Percentiles rank a stretch among this genome's conserved stretches.
Conservation (phyloP, 768 basidiomycete species). For the Termitomyces sp. region DNA sequence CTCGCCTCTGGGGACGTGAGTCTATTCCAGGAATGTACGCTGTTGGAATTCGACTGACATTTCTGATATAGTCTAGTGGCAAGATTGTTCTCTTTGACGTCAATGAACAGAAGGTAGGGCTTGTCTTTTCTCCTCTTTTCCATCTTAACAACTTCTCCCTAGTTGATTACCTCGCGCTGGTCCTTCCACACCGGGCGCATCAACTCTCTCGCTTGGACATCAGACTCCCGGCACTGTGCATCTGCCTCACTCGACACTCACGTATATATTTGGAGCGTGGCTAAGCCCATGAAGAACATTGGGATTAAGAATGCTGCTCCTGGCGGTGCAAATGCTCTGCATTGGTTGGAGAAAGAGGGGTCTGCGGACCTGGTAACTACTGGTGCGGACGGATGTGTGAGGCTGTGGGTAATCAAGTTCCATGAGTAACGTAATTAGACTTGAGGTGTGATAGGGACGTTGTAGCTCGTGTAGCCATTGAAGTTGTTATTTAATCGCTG, state of each 20-base stretch:
- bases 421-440: constrained; percentile 18
- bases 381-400: constrained; percentile 81
- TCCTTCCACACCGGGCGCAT: constrained; percentile 82
- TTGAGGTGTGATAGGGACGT: neutral
- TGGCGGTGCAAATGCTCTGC: constrained; percentile 78
- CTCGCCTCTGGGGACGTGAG: constrained; percentile 87
- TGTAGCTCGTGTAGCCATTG: neutral
- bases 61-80: constrained; percentile 60
- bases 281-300: constrained; percentile 67
- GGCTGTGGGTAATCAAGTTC: constrained; percentile 66
- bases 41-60: neutral
- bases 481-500: neutral
- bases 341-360: constrained; percentile 60
- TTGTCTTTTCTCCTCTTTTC: neutral
- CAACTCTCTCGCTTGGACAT: constrained; percentile 72
- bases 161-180: constrained; percentile 79
- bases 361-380: constrained; percentile 57
- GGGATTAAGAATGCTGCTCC: constrained; percentile 83
- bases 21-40: constrained; percentile 9
- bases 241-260: constrained; percentile 93
- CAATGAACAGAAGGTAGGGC: constrained; percentile 53
- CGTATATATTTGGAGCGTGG: constrained; percentile 83
- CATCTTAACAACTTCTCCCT: neutral
- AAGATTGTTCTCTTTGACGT: constrained; percentile 79
- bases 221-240: constrained; percentile 72